phyloP scores from a whole-genome alignment of 1,284 basidiomycete genomes.

The Xanthoconium separans region DNA sequence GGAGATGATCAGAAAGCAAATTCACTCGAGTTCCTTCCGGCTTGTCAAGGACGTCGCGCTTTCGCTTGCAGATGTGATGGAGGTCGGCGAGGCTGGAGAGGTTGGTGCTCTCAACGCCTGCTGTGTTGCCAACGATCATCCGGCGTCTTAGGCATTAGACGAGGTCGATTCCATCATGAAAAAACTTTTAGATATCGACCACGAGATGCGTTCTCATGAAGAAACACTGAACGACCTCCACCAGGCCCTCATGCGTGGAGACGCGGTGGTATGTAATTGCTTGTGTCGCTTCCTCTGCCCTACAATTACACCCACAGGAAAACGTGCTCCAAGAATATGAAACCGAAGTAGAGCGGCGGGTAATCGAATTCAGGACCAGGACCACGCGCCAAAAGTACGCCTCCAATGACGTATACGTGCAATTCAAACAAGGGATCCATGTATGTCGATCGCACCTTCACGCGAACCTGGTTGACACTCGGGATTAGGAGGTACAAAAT shows the following conservation, averaged over 20 bases:
- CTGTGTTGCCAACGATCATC: neutral
- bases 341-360: conserved; percentile 38
- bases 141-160: conserved; percentile 44
- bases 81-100: conserved; percentile 51
- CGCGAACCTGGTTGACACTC: conserved; percentile 4
- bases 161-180: conserved; percentile 65
- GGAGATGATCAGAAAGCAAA: conserved; percentile 47
- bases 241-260: conserved; percentile 51
- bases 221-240: conserved; percentile 54
- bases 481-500: conserved; percentile 62
- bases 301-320: conserved; percentile 37
- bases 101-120: conserved; percentile 33
- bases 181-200: conserved; percentile 62
- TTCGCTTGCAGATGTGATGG: conserved; percentile 60
- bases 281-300: neutral
- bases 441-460: conserved; percentile 41
- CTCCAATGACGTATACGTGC: conserved; percentile 56
- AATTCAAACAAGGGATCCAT: conserved; percentile 68
- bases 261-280: conserved; percentile 52
- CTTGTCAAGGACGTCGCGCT: conserved; percentile 56
- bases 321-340: conserved; percentile 49
- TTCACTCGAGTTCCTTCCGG: conserved; percentile 43
- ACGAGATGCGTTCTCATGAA: conserved; percentile 56
- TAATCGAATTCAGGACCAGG: conserved; percentile 52
- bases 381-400: conserved; percentile 76